A percentile compares a stretch with the other conserved stretches of the same genome.
These are phyloP conservation scores for Actinomortierella wolfii DNA, from an alignment of 371 early-diverging fungal species.

Conservation along the genomic window DNA sequence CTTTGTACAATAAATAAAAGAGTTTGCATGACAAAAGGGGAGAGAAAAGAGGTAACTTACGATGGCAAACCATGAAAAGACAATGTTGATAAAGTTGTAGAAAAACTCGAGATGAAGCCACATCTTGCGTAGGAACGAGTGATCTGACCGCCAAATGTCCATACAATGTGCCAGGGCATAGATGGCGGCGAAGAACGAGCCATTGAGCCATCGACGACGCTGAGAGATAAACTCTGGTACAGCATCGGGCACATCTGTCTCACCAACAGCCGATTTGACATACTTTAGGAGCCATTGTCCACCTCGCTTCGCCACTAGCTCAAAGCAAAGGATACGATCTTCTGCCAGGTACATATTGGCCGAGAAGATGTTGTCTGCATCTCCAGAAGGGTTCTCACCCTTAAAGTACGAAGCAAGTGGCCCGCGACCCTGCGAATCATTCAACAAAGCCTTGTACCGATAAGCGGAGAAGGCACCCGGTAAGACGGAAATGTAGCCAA, in stretches of 20 bases:
- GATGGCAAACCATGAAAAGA: slow-evolving; percentile 80
- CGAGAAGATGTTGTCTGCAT: slow-evolving; percentile 59
- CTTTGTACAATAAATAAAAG: not conserved
- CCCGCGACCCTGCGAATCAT: slow-evolving; percentile 59
- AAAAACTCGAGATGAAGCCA: slow-evolving; percentile 71
- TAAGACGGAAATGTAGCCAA: slow-evolving; percentile 89
- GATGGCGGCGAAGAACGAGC: slow-evolving; percentile 93
- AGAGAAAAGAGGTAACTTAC: too few relatives aligned
- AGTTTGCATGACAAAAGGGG: not conserved
- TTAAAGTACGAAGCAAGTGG: slow-evolving; percentile 86
- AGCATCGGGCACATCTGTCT: slow-evolving; percentile 84
- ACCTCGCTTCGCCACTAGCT: slow-evolving; percentile 80
- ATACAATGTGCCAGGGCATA: slow-evolving; percentile 83
- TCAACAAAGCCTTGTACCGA: slow-evolving; percentile 79
- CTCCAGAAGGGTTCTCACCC: slow-evolving; percentile 79
- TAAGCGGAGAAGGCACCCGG: slow-evolving; percentile 94
- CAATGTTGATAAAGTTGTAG: slow-evolving; percentile 71
- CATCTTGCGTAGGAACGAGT: slow-evolving; percentile 63
- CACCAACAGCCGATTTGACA: slow-evolving; percentile 71
- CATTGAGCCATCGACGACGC: slow-evolving; percentile 94
- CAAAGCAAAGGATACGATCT: slow-evolving; percentile 88
- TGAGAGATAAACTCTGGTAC: slow-evolving; percentile 91
- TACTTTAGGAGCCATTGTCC: slow-evolving; percentile 73
- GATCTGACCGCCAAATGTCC: slow-evolving; percentile 75
- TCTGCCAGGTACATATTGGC: slow-evolving; percentile 84